Evolutionary conservation across 192 early-diverging fungal species (phyloP).

Genomic region (Podila epicladia): DNA sequence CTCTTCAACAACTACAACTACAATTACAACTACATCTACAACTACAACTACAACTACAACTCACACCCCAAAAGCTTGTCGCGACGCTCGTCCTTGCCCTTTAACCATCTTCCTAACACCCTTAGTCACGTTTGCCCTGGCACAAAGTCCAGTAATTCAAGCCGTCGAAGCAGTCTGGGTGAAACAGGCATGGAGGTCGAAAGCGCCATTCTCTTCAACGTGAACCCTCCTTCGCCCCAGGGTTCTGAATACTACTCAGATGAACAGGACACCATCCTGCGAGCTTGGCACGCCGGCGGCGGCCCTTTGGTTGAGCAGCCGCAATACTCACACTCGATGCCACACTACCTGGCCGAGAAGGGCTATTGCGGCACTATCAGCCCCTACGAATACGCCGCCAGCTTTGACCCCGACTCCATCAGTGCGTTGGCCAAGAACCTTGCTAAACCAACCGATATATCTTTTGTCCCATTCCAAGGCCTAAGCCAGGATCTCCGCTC

Average conservation of each 20-base stretch:
- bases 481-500: too few species aligned
- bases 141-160: not conserved
- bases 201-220: conserved; percentile 33
- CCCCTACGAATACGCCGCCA: not conserved
- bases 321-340: not conserved
- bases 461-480: not conserved
- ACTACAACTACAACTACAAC: too few species aligned
- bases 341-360: not conserved
- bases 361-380: not conserved
- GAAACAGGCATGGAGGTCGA: conserved; percentile 26
- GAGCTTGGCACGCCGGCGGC: conserved; percentile 19
- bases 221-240: conserved; percentile 28
- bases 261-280: conserved; percentile 29
- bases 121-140: not conserved
- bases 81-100: not conserved
- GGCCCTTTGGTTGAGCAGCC: not conserved
- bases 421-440: not conserved
- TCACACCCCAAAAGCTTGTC: not conserved
- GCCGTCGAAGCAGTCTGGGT: not conserved
- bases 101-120: not conserved
- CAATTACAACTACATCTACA: too few species aligned
- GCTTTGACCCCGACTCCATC: conserved; percentile 11
- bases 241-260: conserved; percentile 23
- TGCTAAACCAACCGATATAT: not conserved
- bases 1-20: too few species aligned